Evolutionary conservation across 129 eudicot species (phyloP).

Genomic region (Artemisia tridentata): DNA sequence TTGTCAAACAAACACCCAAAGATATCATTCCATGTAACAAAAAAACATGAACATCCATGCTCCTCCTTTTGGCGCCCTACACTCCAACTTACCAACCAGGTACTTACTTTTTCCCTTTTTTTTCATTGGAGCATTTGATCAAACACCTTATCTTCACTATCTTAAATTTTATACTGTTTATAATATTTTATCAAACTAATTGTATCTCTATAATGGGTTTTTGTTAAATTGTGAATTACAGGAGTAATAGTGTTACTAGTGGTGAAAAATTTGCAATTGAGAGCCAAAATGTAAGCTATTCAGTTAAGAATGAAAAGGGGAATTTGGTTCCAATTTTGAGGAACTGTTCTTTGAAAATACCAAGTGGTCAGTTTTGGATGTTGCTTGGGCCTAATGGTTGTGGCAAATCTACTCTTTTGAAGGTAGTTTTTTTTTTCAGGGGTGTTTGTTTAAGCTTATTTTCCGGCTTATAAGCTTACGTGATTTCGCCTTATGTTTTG

Average conservation of each 20-base stretch:
- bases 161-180: neutral
- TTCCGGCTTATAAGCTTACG: neutral
- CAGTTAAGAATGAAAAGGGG: constrained; percentile 43
- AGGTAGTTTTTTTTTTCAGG: constrained; percentile 50
- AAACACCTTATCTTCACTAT: constrained; percentile 13
- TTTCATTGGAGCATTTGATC: constrained; percentile 36
- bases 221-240: constrained; percentile 3
- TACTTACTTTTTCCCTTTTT: neutral
- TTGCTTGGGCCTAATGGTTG: constrained; percentile 95
- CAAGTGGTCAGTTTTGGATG: constrained; percentile 93
- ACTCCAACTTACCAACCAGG: constrained; percentile 40
- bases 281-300: constrained; percentile 57
- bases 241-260: constrained; percentile 29
- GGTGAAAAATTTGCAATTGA: constrained; percentile 54
- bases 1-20: neutral
- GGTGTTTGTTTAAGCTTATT: no score
- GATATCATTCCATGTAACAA: neutral
- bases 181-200: neutral
- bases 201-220: neutral
- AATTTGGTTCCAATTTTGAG: constrained; percentile 48
- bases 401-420: constrained; percentile 89
- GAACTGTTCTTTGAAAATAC: constrained; percentile 66
- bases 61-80: constrained; percentile 25
- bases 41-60: constrained; percentile 31
- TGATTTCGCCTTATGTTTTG: no score